Conservation (phyloP, 257 asterid genomes). For the Dorcoceras hygrometricum region DNA sequence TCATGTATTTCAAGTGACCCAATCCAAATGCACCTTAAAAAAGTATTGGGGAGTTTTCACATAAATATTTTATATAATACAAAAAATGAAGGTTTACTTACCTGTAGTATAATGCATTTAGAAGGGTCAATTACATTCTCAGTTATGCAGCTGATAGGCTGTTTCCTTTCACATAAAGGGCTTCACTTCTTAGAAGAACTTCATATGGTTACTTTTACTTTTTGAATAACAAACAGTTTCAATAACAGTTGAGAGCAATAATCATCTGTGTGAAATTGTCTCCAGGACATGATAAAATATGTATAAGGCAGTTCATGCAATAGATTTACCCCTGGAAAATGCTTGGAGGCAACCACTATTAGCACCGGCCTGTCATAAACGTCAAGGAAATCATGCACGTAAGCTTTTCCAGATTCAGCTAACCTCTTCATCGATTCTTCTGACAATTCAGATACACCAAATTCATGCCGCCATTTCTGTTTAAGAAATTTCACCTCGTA, state of each 20-base stretch:
- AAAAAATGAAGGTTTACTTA: neutral
- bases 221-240: slow-evolving; percentile 11
- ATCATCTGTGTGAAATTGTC: too few species aligned
- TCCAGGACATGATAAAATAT: too few species aligned
- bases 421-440: slow-evolving; percentile 57
- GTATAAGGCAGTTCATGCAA: neutral
- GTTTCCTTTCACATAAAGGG: neutral
- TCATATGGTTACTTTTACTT: neutral
- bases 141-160: neutral
- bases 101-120: neutral
- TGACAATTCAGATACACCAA: slow-evolving; percentile 69
- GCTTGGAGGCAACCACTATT: slow-evolving; percentile 72
- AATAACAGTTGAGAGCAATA: neutral
- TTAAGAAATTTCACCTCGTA: slow-evolving; percentile 21
- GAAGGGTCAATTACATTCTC: neutral
- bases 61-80: neutral
- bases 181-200: neutral
- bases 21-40: too few species aligned
- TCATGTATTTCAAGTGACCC: too few species aligned
- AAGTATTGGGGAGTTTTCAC: neutral
- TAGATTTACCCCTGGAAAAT: slow-evolving; percentile 69
- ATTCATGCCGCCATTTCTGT: slow-evolving; percentile 77
- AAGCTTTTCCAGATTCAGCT: slow-evolving; percentile 73
- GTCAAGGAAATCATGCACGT: slow-evolving; percentile 62
- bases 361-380: slow-evolving; percentile 57